Base-by-base conservation (phyloP, 805 yeast genomes). In the Zygosaccharomyces bisporus region DNA sequence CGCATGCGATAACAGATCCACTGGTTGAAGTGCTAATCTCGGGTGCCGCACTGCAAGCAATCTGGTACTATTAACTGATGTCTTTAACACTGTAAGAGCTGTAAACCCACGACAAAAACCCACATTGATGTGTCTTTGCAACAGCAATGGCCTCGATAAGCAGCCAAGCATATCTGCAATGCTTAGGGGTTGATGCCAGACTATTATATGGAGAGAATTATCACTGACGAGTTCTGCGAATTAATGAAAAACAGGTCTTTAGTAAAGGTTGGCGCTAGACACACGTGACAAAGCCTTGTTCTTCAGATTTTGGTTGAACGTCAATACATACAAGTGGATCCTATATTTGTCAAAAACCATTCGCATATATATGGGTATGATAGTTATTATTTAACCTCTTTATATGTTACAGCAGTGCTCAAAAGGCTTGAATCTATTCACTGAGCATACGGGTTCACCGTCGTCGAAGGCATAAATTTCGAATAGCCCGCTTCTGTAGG, bases 391-490 rank as follows among this genome's bases (percentile, higher is more conserved):
- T n/a, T 23, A 4, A 23, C 8, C 8, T 6, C 8, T 9, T 4
- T 9, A 23, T 23, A 23, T 23, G 8, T 23, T 23, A 4, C 27
- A 23, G 27, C 10, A 23, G 12, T n/a, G n/a, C n/a, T n/a, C n/a
- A n/a, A n/a, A n/a, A n/a, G n/a, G 27, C 10, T 23, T 6, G 3
- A 23, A 3, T 23, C 10, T 23, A 9, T 4, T 36, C 39, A 53
- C 33, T 45, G 46, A 9, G 61, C 37, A 44, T 62, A 62, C n/a
- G 67, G 67, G 43, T 61, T 62, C 9, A 45, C 51, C 6, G 45
- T 41, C 21, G 53, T 37, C 18, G 58, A 39, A 13, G 68, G 67
- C 67, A 63, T 63, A 36, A 50, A 63, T 30, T 60, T 66, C 4
- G 68, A 56, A 47, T 60, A 63, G 2, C 67, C 67, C n/a, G 58